Conservation (phyloP, 176 grass and related monocot genomes). For the Eragrostis nindensis region DNA sequence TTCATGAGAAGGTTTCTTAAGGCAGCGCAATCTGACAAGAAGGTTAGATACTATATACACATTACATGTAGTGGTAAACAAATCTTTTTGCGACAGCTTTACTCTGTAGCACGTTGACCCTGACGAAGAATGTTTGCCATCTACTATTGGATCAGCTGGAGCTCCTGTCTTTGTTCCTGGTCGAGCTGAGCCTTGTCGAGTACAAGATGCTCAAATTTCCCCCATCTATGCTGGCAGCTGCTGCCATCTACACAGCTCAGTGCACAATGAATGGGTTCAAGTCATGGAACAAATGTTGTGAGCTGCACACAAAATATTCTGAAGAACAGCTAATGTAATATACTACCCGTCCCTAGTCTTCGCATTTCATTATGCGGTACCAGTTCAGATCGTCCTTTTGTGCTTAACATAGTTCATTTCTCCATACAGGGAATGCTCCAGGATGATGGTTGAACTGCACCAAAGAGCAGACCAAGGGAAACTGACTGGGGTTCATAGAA, state of each 20-base stretch:
- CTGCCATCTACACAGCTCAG: conserved; percentile 82
- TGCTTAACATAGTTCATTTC: neutral
- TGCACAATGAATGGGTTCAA: conserved; percentile 65
- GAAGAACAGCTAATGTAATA: conserved; percentile 67
- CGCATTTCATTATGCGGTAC: conserved; percentile 3
- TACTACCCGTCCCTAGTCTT: neutral
- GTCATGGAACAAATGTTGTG: conserved; percentile 74
- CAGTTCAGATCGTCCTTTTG: neutral
- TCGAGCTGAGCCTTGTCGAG: conserved; percentile 78
- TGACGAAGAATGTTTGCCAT: conserved; percentile 21
- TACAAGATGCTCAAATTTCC: conserved; percentile 80
- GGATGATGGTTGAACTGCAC: conserved; percentile 77
- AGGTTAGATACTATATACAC: conserved; percentile 48
- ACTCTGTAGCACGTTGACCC: conserved; percentile 1
- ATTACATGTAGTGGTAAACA: neutral
- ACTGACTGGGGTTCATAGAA: conserved; percentile 81
- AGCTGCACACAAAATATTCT: conserved; percentile 75
- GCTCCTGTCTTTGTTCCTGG: conserved; percentile 78
- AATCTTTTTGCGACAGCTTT: conserved; percentile 9
- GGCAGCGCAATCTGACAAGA: conserved; percentile 71
- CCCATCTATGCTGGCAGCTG: conserved; percentile 75
- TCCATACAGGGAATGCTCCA: conserved; percentile 78
- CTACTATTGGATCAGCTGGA: conserved; percentile 60
- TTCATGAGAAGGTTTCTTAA: conserved; percentile 94
- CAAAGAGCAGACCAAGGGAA: conserved; percentile 71